Percentiles rank a stretch among this genome's conserved stretches.
Evolutionary conservation across 768 basidiomycete species (phyloP).

Genomic region (Tulasnella sp.): DNA sequence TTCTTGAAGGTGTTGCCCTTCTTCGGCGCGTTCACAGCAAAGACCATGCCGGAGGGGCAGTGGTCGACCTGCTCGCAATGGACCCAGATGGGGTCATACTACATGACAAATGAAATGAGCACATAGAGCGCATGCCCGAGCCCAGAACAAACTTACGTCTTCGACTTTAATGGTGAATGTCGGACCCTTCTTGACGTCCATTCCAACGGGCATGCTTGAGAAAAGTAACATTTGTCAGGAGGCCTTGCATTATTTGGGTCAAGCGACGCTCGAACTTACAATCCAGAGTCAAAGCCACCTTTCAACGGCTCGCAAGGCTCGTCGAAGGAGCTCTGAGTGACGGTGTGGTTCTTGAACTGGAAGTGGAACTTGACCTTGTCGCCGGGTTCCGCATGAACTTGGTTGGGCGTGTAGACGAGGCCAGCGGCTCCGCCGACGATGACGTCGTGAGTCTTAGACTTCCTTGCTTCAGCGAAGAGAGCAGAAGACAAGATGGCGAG

Average conservation of each 20-base stretch:
- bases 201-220: slow-evolving; percentile 35
- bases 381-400: not conserved
- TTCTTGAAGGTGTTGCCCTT: too few relatives aligned
- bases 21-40: too few relatives aligned
- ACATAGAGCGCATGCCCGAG: not conserved
- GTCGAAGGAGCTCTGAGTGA: too few relatives aligned
- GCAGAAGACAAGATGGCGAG: not conserved
- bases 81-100: too few relatives aligned
- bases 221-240: not conserved
- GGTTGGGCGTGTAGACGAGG: slow-evolving; percentile 12
- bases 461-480: not conserved
- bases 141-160: slow-evolving; percentile 26
- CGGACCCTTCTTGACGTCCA: too few relatives aligned
- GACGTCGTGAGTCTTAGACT: not conserved
- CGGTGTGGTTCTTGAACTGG: slow-evolving; percentile 28
- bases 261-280: slow-evolving; percentile 26
- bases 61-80: too few relatives aligned
- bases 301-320: too few relatives aligned
- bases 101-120: not conserved
- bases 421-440: slow-evolving; percentile 26
- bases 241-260: not conserved
- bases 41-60: too few relatives aligned
- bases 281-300: too few relatives aligned
- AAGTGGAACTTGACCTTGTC: slow-evolving; percentile 28
- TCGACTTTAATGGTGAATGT: too few relatives aligned